A percentile compares a stretch with the other conserved stretches of the same genome.
Conservation (phyloP, 192 early-diverging fungal genomes). For the Coemansia sp. region DNA sequence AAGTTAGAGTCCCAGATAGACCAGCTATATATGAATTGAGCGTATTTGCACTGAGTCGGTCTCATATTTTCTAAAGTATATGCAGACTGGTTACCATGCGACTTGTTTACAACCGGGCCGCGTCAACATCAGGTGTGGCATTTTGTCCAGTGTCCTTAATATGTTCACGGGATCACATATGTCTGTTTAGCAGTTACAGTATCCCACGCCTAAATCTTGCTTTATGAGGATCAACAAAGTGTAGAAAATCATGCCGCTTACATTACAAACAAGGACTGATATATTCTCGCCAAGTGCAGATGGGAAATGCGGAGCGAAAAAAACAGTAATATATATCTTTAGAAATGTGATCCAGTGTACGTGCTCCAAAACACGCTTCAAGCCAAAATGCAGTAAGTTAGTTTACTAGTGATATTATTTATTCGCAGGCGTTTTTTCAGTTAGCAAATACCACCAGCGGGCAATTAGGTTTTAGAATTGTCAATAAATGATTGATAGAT, state of each 20-base stretch:
- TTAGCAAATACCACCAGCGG: background rate
- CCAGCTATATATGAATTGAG: slow-evolving; percentile 4
- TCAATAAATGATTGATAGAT: background rate
- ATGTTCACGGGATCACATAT: slow-evolving; percentile 8
- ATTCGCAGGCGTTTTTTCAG: background rate
- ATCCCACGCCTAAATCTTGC: slow-evolving; percentile 3
- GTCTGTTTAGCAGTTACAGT: slow-evolving; percentile 2
- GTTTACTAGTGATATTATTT: background rate
- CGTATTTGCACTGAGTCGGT: background rate
- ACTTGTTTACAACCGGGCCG: background rate
- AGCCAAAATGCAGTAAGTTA: background rate
- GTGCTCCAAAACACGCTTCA: background rate
- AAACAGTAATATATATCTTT: background rate
- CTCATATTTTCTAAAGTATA: background rate
- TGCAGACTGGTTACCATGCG: background rate
- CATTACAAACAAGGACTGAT: background rate
- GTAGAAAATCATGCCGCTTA: too few species aligned
- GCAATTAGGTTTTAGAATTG: background rate
- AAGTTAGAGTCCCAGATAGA: background rate
- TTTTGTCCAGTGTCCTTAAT: slow-evolving; percentile 6
- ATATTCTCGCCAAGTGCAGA: background rate
- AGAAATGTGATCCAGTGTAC: background rate
- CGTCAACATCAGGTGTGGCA: background rate
- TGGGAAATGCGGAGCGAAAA: background rate
- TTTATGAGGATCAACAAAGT: background rate